A percentile compares a stretch with the other conserved stretches of the same genome.
Evolutionary conservation across 2,329 filamentous ascomycete genomes (phyloP).

Genomic region (Cordyceps militaris): DNA sequence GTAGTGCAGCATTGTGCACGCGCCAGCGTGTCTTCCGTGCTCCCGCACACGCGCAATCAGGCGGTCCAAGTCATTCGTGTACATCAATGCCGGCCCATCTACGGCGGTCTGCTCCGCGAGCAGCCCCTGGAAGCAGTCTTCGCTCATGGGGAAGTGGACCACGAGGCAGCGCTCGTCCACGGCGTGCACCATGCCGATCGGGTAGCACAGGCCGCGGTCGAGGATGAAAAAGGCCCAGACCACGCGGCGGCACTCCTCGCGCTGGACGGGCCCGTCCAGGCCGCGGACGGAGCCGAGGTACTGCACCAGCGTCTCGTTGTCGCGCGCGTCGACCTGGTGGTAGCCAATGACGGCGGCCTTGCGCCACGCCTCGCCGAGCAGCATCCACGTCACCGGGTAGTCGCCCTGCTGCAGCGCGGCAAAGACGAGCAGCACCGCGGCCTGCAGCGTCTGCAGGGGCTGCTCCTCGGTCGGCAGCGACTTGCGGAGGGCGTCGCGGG

Average conservation of each 20-base stretch:
- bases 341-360: constrained; percentile 19
- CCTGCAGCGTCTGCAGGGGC: constrained; percentile 17
- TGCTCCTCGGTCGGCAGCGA: constrained; percentile 14
- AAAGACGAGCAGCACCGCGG: constrained; percentile 19
- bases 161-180: constrained; percentile 21
- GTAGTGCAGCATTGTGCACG: constrained; percentile 16
- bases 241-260: constrained; percentile 18
- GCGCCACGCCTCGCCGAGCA: constrained; percentile 21
- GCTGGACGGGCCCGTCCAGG: constrained; percentile 15
- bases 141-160: constrained; percentile 19
- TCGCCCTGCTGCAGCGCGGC: constrained; percentile 17
- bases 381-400: constrained; percentile 16
- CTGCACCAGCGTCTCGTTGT: constrained; percentile 1
- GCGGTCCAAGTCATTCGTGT: constrained; percentile 15
- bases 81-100: not conserved
- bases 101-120: not conserved
- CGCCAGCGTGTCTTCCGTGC: constrained; percentile 8
- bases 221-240: constrained; percentile 21
- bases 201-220: constrained; percentile 21
- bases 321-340: constrained; percentile 13
- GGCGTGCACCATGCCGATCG: constrained; percentile 19
- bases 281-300: constrained; percentile 11
- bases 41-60: constrained; percentile 17
- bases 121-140: constrained; percentile 16
- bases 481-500: constrained; percentile 16